Percentiles rank a stretch among this genome's conserved stretches.
These are phyloP conservation scores for Cryphonectria nitschkei DNA, from an alignment of 2,329 filamentous ascomycete genomes.

Conservation along the genomic window DNA sequence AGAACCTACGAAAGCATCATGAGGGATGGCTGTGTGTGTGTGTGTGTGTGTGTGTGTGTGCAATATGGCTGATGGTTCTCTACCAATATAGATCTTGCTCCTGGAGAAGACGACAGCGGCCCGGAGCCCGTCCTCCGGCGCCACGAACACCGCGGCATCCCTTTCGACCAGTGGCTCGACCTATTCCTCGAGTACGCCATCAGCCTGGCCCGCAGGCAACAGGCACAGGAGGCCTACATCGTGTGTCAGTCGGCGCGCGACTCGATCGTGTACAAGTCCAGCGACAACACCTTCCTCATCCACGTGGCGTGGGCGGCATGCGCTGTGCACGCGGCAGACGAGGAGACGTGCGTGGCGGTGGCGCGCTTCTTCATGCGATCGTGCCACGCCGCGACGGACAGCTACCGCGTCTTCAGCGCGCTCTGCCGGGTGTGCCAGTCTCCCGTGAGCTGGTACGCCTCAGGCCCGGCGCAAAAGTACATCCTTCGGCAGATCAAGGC, in stretches of 20 bases:
- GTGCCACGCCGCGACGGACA: constrained; percentile 77
- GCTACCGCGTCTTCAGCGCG: constrained; percentile 80
- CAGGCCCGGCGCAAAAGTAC: constrained; percentile 85
- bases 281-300: constrained; percentile 70
- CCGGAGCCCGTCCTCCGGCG: constrained; percentile 34
- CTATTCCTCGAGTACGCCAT: constrained; percentile 88
- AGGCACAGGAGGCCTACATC: constrained; percentile 74
- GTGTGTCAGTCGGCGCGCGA: constrained; percentile 78
- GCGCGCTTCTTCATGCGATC: constrained; percentile 85
- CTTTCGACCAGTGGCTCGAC: constrained; percentile 85
- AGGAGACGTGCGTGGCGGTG: constrained; percentile 72
- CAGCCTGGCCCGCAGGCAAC: constrained; percentile 68
- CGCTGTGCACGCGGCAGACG: constrained; percentile 79
- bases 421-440: constrained; percentile 78
- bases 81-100: constrained; percentile 39
- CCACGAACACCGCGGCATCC: constrained; percentile 66
- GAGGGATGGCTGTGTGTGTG: neutral
- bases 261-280: constrained; percentile 79
- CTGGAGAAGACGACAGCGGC: constrained; percentile 38
- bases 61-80: constrained; percentile 6
- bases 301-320: constrained; percentile 79
- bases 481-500: constrained; percentile 89
- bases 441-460: constrained; percentile 74
- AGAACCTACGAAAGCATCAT: no score
- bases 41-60: neutral